Evolutionary conservation across 257 asterid genomes (phyloP), one percentile per base, ranked within the genome.

Genomic region (Parsonsia alboflavescens): DNA sequence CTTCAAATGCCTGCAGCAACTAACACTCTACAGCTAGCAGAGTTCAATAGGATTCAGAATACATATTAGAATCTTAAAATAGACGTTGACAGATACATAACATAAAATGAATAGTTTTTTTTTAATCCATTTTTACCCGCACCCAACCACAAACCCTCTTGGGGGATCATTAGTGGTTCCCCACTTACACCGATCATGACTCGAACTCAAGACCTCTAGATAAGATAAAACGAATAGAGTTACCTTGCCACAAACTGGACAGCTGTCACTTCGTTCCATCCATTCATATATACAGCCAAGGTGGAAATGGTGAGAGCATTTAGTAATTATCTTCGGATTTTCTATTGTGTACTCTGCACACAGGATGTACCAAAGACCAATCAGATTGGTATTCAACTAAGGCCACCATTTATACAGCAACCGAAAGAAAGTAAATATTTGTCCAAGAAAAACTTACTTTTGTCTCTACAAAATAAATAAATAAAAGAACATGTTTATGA

Each of bases 241-340:
- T 87, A 93, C 98, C 98, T 88, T 84, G 78, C 96, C 97, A 59
- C 98, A 93, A 75, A 93, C 94, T 19, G 98, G 98, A 88, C 98
- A 93, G 77, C 84, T 88, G 53, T 93, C 96, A 74, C 98, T 93
- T 83, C 97, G 87, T 83, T 93, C 98, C 98, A 93, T 91, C 98
- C 98, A 93, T 83, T 93, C 98, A 49, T 89, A 93, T 89, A 93
- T 91, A 86, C 98, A 93, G 81, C 96, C 96, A 84, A 93, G 97
- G 84, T 93, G 98, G 82, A 87, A 93, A 84, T 93, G 97, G 76
- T 93, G 98, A 78, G 83, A 85, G 81, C 98, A 93, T 77, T 88
- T 86, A 59, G 96, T 88, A 44, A 88, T 66, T 79, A 91, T 93
- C 83, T 90, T 93, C 42, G 98, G 98, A 84, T 93, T 89, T 74